These are phyloP conservation scores for Trifolium dubium DNA, from an alignment of 306 rosid genomes.

Conservation along the genomic window DNA sequence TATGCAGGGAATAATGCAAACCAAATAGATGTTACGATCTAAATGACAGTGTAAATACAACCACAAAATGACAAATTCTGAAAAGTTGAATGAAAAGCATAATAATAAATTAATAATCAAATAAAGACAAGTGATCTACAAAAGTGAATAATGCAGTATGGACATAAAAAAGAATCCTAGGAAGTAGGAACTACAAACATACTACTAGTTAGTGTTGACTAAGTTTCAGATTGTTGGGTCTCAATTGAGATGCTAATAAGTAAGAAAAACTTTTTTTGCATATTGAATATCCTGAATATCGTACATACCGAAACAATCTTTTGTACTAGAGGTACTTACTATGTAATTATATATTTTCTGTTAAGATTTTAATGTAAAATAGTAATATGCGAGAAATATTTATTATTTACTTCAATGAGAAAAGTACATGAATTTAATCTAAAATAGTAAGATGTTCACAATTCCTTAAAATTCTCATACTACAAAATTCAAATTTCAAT, in stretches of 20 bases:
- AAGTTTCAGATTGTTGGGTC: neutral
- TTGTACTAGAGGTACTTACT: neutral
- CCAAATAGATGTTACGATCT: neutral
- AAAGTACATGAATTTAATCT: too few species aligned
- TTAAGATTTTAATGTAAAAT: neutral
- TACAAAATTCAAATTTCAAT: neutral
- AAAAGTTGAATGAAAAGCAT: neutral
- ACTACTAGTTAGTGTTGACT: neutral
- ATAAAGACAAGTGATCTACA: neutral
- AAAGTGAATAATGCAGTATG: neutral
- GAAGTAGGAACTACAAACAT: neutral
- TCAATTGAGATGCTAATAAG: neutral
- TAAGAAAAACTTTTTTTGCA: neutral
- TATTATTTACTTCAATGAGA: neutral
- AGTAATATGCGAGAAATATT: neutral
- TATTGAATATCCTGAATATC: neutral
- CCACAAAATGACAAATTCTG: neutral
- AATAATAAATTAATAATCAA: neutral
- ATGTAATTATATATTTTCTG: neutral
- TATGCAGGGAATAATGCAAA: neutral
- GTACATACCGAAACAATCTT: neutral
- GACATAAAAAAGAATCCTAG: neutral
- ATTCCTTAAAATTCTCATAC: too few species aligned
- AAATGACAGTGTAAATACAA: neutral
- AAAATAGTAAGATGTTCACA: too few species aligned